phyloP scores from a whole-genome alignment of 2,329 filamentous ascomycete genomes.

The Cladosporium sp. region DNA sequence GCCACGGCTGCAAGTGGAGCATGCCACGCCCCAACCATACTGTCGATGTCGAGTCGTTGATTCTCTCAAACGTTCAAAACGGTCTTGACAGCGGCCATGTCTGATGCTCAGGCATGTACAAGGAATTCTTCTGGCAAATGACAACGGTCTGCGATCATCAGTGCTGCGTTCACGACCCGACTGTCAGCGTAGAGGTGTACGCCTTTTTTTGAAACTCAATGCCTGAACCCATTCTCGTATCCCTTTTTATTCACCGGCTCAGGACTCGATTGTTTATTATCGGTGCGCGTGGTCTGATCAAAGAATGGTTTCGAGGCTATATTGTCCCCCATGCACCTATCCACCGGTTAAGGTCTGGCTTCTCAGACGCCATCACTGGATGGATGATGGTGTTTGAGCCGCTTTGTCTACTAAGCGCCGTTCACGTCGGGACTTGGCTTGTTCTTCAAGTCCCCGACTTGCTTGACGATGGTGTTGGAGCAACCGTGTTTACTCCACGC shows the following conservation, averaged over 20 bases:
- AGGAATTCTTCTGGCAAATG: neutral
- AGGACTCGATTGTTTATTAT: neutral
- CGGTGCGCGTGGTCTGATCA: neutral
- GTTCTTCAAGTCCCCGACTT: too few species aligned
- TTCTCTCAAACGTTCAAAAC: neutral
- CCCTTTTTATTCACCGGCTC: too few species aligned
- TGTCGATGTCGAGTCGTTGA: neutral
- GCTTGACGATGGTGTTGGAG: neutral
- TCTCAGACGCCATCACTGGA: neutral
- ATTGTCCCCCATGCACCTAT: neutral
- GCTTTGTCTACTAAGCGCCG: too few species aligned
- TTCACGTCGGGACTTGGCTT: too few species aligned
- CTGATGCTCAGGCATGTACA: neutral
- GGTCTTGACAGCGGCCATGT: neutral
- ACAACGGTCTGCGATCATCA: neutral
- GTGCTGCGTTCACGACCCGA: neutral
- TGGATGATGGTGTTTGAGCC: neutral
- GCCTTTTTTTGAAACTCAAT: too few species aligned
- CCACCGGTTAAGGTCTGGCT: neutral
- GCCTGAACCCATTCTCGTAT: too few species aligned
- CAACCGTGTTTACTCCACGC: neutral
- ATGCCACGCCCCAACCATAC: neutral
- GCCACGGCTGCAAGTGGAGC: neutral
- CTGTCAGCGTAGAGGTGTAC: too few species aligned
- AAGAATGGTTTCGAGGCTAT: neutral